Evolutionary conservation across 2,329 filamentous ascomycete species (phyloP).

Genomic region (Neobulgaria alba): DNA sequence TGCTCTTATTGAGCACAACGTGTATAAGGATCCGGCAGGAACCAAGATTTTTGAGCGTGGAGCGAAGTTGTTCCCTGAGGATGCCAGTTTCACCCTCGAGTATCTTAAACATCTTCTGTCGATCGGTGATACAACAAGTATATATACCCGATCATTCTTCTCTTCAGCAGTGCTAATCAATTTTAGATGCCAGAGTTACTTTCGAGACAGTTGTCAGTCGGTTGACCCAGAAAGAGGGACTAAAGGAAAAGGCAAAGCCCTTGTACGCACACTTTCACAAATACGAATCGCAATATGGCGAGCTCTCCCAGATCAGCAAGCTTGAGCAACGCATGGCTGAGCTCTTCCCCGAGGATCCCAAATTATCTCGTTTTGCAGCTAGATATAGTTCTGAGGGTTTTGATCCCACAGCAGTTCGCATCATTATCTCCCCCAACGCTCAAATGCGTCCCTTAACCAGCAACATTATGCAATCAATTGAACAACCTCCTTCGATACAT

Average conservation of each 20-base stretch:
- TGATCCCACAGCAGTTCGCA: conserved; percentile 71
- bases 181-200: conserved; percentile 78
- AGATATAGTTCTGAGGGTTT: conserved; percentile 69
- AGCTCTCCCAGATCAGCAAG: conserved; percentile 82
- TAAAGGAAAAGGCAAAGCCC: conserved; percentile 58
- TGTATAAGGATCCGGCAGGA: conserved; percentile 88
- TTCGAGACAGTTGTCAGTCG: conserved; percentile 91
- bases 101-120: conserved; percentile 92
- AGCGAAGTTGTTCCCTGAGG: conserved; percentile 85
- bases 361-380: conserved; percentile 63
- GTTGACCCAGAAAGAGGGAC: conserved; percentile 57
- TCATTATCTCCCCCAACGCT: conserved; percentile 71
- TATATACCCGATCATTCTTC: conserved; percentile 31
- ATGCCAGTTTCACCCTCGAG: conserved; percentile 87
- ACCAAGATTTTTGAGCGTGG: conserved; percentile 95
- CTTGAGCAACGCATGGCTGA: conserved; percentile 89
- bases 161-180: conserved; percentile 13
- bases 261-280: conserved; percentile 90
- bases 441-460: conserved; percentile 59
- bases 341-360: conserved; percentile 83
- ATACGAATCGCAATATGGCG: conserved; percentile 90
- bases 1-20: conserved; percentile 87
- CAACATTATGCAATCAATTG: conserved; percentile 44
- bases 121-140: conserved; percentile 88
- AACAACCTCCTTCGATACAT: conserved; percentile 32